Conservation (phyloP, 2,329 filamentous ascomycete genomes). For the Epichloe brachyelytri region DNA sequence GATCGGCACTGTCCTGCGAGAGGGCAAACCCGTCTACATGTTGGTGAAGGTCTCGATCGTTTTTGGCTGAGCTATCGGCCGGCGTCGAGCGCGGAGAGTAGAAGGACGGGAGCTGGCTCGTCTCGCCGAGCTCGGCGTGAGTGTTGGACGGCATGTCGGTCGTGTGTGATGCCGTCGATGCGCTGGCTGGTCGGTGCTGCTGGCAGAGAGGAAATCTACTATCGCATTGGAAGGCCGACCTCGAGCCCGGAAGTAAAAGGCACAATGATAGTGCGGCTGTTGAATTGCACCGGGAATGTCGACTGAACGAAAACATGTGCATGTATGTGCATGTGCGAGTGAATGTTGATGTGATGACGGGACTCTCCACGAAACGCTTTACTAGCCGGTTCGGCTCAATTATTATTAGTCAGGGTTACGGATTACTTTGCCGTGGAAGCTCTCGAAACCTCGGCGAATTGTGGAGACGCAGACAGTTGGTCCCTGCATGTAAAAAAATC, state of each 20-base stretch:
- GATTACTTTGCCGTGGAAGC: not conserved
- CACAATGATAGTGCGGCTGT: not conserved
- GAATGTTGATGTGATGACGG: not conserved
- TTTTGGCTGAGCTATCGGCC: slow-evolving; percentile 11
- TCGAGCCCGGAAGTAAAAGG: not conserved
- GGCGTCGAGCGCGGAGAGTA: slow-evolving; percentile 29
- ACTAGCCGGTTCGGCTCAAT: slow-evolving; percentile 1
- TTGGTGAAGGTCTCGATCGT: slow-evolving; percentile 10
- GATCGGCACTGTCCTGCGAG: slow-evolving; percentile 13
- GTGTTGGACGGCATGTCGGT: slow-evolving; percentile 4
- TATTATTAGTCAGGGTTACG: not conserved
- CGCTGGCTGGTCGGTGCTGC: not conserved
- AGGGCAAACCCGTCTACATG: slow-evolving; percentile 25
- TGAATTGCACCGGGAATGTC: not conserved
- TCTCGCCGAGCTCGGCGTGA: slow-evolving; percentile 11
- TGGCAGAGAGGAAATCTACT: not conserved
- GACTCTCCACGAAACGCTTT: not conserved
- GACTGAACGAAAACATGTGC: not conserved
- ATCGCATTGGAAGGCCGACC: not conserved
- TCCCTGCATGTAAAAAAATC: no score
- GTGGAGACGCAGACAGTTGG: not conserved
- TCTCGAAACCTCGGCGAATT: slow-evolving; percentile 1
- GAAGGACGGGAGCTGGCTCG: slow-evolving; percentile 30
- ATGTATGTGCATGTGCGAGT: not conserved
- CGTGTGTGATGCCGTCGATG: not conserved